Evolutionary conservation across 176 grass and related monocot genomes (phyloP), one percentile per base, ranked within the genome.

Genomic region (Paspalum vaginatum): DNA sequence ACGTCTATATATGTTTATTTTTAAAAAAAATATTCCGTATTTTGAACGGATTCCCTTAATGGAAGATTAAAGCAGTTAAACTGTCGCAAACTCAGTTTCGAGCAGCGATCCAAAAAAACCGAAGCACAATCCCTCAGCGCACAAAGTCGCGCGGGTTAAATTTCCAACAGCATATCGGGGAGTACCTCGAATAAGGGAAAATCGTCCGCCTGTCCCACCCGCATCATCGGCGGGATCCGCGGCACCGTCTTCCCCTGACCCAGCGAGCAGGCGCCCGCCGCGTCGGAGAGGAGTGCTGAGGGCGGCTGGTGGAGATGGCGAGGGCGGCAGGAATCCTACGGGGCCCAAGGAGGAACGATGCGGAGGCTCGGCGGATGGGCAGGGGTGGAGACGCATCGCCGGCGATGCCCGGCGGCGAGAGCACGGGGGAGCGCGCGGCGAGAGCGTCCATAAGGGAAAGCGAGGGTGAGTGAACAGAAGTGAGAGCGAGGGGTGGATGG

Each of bases 381-480:
- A 37, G 21, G 14, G 44, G 63, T 0, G 75, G 65, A 18, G 21
- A 78, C 56, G 55, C 65, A 7, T 70, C 83, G 13, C 75, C 55
- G 55, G 83, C 65, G 56, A 37, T 62, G 45, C 65, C 65, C 75
- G 74, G 64, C 83, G 65, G 11, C 65, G 74, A 62, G 16, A 70
- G n/a, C 32, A 78, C 27, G 43, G 73, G 24, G 42, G 83, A 52
- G 54, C 65, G 55, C 65, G 42, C 65, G 37, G 7, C 21, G 56
- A 54, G 56, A 24, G 75, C 54, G 42, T 78, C 65, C 83, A 85
- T 85, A 11, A n/a, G 25, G 11, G 45, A 22, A 45, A 56, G 47
- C 32, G 16, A 24, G 7, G 5, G 20, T 17, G 46, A 20, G 27
- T 3, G 6, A 60, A 7, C 26, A 22, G 5, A 1, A 25, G 56